A percentile compares a stretch with the other conserved stretches of the same genome.
phyloP scores from a whole-genome alignment of 176 grass and related monocot species.

The Rhipidocladum racemiflorum region DNA sequence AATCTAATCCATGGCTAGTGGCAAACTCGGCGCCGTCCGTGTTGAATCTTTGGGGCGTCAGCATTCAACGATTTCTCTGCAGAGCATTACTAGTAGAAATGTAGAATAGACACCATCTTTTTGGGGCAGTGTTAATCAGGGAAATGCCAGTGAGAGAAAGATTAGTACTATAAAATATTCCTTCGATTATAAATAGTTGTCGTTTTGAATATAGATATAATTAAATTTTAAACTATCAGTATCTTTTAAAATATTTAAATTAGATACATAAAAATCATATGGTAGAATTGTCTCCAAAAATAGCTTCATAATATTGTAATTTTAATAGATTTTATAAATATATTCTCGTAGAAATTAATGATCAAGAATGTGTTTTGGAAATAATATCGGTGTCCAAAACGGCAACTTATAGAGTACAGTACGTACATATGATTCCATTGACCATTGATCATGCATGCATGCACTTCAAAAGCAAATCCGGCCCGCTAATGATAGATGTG shows the following conservation, averaged over 20 bases:
- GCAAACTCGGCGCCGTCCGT: neutral
- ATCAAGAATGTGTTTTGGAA: too few relatives aligned
- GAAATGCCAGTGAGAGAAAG: neutral
- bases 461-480: conserved; percentile 23
- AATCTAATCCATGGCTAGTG: neutral
- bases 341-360: too few relatives aligned
- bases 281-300: too few relatives aligned
- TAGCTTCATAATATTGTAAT: too few relatives aligned
- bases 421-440: neutral
- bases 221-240: too few relatives aligned
- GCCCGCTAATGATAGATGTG: neutral
- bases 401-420: too few relatives aligned
- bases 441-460: conserved; percentile 2
- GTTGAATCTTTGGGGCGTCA: neutral
- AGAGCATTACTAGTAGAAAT: neutral
- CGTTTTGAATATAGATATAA: too few relatives aligned
- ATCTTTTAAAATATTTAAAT: too few relatives aligned
- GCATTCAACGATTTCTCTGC: neutral
- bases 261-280: too few relatives aligned
- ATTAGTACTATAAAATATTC: neutral
- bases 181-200: too few relatives aligned
- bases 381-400: too few relatives aligned
- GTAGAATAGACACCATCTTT: neutral
- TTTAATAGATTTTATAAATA: too few relatives aligned
- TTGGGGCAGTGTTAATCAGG: neutral